A percentile compares a stretch with the other conserved stretches of the same genome.
phyloP scores from a whole-genome alignment of 1,284 basidiomycete genomes.

The Inonotus hispidus region DNA sequence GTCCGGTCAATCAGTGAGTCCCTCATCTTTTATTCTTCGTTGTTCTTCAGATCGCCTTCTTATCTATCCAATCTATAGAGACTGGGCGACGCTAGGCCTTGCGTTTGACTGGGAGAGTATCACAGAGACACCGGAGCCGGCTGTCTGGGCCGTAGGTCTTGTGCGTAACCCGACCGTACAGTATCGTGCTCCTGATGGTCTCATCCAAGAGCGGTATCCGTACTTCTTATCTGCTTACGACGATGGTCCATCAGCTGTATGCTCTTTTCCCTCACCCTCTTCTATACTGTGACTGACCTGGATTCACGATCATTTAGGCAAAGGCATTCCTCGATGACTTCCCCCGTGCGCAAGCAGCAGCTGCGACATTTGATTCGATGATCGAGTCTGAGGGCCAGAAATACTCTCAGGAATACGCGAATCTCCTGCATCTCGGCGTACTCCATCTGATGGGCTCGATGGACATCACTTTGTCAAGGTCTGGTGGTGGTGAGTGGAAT shows the following conservation, averaged over 20 bases:
- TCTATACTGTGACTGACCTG: background rate
- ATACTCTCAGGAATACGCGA: constrained; percentile 32
- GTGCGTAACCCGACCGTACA: constrained; percentile 36
- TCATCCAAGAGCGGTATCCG: constrained; percentile 25
- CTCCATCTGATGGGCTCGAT: constrained; percentile 37
- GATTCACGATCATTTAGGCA: constrained; percentile 27
- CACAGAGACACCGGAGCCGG: constrained; percentile 22
- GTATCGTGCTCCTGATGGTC: constrained; percentile 25
- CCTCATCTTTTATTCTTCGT: background rate
- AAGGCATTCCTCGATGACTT: constrained; percentile 36
- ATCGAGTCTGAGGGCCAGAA: background rate
- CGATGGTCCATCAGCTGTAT: constrained; percentile 10
- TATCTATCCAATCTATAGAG: constrained; percentile 19
- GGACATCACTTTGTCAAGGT: constrained; percentile 33
- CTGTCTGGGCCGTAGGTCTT: constrained; percentile 38
- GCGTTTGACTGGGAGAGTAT: constrained; percentile 29
- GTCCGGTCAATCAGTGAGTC: constrained; percentile 3
- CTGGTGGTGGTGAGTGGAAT: constrained; percentile 26
- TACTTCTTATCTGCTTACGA: constrained; percentile 30
- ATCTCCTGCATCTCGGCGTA: constrained; percentile 34
- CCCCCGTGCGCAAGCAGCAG: constrained; percentile 26
- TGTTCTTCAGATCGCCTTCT: background rate
- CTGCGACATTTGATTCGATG: constrained; percentile 31
- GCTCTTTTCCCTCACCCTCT: background rate
- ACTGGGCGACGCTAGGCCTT: constrained; percentile 33